Evolutionary conservation across 371 early-diverging fungal species (phyloP), one percentile per base, ranked within the genome.

Genomic region (Nosema granulosis): DNA sequence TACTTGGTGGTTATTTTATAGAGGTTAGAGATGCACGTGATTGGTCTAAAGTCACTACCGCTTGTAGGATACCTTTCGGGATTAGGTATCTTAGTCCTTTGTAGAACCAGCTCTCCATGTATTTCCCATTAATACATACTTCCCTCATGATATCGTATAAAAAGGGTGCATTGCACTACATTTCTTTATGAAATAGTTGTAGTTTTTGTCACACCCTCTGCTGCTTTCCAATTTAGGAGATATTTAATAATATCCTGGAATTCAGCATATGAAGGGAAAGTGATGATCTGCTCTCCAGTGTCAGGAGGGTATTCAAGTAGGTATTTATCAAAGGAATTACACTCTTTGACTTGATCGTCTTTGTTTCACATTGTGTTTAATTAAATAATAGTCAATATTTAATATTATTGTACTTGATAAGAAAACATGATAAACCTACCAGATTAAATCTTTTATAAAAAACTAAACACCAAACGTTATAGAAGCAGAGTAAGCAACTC

Each of bases 21-120:
- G 26, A 68, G 69, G 69, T 63, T 57, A 3, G 6, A 58, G 13
- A 68, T 68, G 69, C 69, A 68, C 4, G 69, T 68, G 20, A 68
- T 68, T 13, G 69, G 69, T 49, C 69, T 50, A 22, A 11, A 68
- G 13, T 68, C 49, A 26, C 59, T 68, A 22, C 62, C 20, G 9
- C 20, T 3, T 32, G 38, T 58, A 4, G 49, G 24, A 12, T 58
- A 20, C 52, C 69, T 49, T 68, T 68, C 9, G 69, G 69, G n/a
- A 68, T 68, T 12, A 68, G 58, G 29, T 61, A 56, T n/a, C 12
- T 38, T 4, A 38, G 4, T 38, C 69, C 69, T 29, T 51, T 68
- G 6, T 68, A 68, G 69, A 68, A 68, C 69, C 69, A 68, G n/a
- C 18, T 49, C 9, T 38, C n/a, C 66, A 18, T 18, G 16, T 43